Evolutionary conservation across 768 basidiomycete genomes (phyloP).

Genomic region (Tylopilus subfusipes): DNA sequence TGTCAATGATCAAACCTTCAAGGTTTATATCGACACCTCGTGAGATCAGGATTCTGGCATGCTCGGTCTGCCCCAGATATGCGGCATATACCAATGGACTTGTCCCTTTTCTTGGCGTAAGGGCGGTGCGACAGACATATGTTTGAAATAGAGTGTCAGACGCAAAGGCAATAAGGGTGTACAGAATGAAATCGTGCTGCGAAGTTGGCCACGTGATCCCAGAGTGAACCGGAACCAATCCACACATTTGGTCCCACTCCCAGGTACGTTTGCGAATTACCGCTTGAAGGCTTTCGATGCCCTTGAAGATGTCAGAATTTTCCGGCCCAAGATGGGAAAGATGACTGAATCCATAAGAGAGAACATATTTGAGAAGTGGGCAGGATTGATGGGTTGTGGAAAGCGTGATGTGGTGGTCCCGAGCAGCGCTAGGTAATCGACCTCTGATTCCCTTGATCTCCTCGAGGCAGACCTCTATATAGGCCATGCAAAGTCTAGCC

Average conservation of each 20-base stretch:
- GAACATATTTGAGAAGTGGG: slow-evolving; percentile 10
- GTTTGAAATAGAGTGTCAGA: background rate
- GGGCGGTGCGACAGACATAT: background rate
- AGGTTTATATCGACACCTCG: background rate
- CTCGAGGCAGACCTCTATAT: slow-evolving; percentile 6
- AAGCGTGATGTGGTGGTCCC: background rate
- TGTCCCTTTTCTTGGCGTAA: background rate
- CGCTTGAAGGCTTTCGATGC: background rate
- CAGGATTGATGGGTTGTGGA: background rate
- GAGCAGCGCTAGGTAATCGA: background rate
- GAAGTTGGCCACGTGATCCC: slow-evolving; percentile 2
- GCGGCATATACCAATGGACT: slow-evolving; percentile 9
- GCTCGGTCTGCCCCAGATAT: background rate
- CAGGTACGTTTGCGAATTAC: background rate
- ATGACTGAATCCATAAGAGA: slow-evolving; percentile 7
- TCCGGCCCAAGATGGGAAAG: background rate
- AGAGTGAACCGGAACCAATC: background rate
- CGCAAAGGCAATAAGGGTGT: slow-evolving; percentile 6
- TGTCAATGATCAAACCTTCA: background rate
- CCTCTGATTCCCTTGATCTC: background rate
- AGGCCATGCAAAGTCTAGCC: slow-evolving; percentile 11
- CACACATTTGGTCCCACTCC: slow-evolving; percentile 8
- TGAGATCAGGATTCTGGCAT: background rate
- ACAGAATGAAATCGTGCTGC: slow-evolving; percentile 2
- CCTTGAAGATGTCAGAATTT: background rate